Evolutionary conservation across 768 basidiomycete genomes (phyloP).

Genomic region (Podaxis sp.): DNA sequence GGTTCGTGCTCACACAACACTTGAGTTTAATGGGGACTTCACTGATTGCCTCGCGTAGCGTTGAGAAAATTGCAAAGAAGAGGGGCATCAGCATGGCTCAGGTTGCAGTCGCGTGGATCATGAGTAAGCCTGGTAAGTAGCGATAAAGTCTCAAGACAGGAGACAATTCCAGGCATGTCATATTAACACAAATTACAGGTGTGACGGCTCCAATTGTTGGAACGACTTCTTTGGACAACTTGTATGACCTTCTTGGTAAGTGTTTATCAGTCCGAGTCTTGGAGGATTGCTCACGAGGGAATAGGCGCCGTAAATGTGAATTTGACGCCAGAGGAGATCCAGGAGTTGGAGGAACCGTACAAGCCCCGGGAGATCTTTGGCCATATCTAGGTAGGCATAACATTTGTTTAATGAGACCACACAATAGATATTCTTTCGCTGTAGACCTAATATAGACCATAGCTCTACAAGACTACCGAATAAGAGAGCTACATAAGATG

Average conservation of each 20-base stretch:
- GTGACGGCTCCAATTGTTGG: constrained; percentile 61
- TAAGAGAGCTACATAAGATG: no score
- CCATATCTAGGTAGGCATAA: not conserved
- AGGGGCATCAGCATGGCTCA: constrained; percentile 58
- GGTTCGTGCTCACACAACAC: constrained; percentile 21
- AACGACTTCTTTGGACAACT: constrained; percentile 45
- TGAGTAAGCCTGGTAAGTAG: constrained; percentile 37
- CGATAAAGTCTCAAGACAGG: no score
- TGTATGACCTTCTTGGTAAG: constrained; percentile 50
- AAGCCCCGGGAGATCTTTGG: constrained; percentile 15
- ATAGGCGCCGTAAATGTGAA: constrained; percentile 25
- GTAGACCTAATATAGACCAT: no score
- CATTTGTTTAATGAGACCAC: no score
- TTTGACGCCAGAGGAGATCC: constrained; percentile 28
- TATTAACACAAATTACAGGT: constrained; percentile 19
- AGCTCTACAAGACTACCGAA: no score
- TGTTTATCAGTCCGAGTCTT: not conserved
- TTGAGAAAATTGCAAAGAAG: constrained; percentile 56
- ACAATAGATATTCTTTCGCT: no score
- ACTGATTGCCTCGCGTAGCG: constrained; percentile 26
- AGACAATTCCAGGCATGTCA: no score
- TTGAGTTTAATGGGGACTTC: not conserved
- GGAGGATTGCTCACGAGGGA: not conserved
- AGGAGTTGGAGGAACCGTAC: constrained; percentile 27
- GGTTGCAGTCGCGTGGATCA: constrained; percentile 50